Conservation (phyloP, 2,329 filamentous ascomycete species). For the Tolypocladium capitatum region DNA sequence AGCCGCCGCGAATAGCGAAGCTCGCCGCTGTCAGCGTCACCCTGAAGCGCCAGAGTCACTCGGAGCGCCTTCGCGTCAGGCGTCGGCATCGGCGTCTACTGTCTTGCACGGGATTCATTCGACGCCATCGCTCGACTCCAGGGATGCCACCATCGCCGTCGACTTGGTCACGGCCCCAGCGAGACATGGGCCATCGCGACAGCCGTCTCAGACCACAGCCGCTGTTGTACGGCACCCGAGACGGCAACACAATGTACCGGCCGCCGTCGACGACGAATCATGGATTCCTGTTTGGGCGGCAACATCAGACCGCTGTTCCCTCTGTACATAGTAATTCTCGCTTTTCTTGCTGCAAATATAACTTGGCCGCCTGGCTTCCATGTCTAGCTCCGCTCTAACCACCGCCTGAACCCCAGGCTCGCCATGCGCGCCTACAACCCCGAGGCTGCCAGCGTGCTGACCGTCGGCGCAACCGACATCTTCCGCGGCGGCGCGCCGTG, state of each 20-base stretch:
- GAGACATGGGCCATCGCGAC: too few species aligned
- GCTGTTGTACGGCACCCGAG: too few species aligned
- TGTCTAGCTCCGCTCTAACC: background rate
- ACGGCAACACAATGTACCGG: background rate
- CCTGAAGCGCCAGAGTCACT: too few species aligned
- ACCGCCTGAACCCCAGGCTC: too few species aligned
- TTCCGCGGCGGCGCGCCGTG: conserved; percentile 7
- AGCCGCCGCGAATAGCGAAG: conserved; percentile 1
- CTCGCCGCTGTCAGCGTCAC: too few species aligned
- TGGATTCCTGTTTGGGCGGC: background rate
- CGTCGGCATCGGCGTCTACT: background rate
- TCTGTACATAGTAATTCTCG: background rate
- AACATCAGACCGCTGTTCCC: background rate
- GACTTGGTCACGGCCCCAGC: background rate
- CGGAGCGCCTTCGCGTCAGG: too few species aligned
- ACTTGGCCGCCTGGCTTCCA: background rate
- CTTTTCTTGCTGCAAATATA: background rate
- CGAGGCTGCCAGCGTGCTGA: conserved; percentile 25
- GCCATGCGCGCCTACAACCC: conserved; percentile 15
- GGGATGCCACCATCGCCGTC: background rate
- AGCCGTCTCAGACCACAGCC: too few species aligned
- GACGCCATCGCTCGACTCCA: too few species aligned
- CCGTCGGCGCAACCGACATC: conserved; percentile 16
- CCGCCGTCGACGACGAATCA: background rate
- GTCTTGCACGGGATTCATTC: background rate